Evolutionary conservation across 805 yeast genomes (phyloP).

Genomic region (Yarrowia sp.): DNA sequence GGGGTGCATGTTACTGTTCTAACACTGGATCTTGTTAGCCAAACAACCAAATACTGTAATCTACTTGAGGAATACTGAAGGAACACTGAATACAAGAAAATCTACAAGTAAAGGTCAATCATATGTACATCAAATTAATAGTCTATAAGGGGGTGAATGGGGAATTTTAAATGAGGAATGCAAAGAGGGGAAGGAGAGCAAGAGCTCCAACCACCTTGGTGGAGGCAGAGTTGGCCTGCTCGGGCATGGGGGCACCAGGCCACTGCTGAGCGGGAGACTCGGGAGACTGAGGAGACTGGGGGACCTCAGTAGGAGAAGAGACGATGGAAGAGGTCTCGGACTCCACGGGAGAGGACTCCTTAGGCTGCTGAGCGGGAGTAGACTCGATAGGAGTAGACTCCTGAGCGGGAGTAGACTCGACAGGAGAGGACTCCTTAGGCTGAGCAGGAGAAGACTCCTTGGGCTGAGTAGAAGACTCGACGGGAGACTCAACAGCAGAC

Average conservation of each 20-base stretch:
- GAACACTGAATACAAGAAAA: too few relatives aligned
- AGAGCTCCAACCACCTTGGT: slow-evolving; percentile 4
- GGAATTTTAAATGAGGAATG: slow-evolving; percentile 16
- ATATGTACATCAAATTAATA: background rate
- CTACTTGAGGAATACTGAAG: background rate
- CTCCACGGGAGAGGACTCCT: background rate
- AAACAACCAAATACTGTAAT: too few relatives aligned
- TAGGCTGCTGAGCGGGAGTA: background rate
- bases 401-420: background rate
- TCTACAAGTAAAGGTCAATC: too few relatives aligned
- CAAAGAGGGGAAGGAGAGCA: slow-evolving; percentile 9
- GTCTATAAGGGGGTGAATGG: background rate
- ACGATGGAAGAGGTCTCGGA: background rate
- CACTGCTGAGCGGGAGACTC: background rate
- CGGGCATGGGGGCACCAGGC: slow-evolving; percentile 6
- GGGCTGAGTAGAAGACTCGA: background rate
- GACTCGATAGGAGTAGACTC: background rate
- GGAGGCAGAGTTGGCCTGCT: slow-evolving; percentile 25
- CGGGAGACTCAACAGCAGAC: background rate
- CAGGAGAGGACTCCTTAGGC: background rate
- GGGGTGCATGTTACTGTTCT: too few relatives aligned
- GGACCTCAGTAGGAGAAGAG: background rate
- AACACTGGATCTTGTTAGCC: too few relatives aligned
- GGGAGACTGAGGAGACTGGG: background rate
- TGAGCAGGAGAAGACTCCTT: background rate